Conservation (phyloP, 768 basidiomycete genomes). For the Mrakia blollopis region DNA sequence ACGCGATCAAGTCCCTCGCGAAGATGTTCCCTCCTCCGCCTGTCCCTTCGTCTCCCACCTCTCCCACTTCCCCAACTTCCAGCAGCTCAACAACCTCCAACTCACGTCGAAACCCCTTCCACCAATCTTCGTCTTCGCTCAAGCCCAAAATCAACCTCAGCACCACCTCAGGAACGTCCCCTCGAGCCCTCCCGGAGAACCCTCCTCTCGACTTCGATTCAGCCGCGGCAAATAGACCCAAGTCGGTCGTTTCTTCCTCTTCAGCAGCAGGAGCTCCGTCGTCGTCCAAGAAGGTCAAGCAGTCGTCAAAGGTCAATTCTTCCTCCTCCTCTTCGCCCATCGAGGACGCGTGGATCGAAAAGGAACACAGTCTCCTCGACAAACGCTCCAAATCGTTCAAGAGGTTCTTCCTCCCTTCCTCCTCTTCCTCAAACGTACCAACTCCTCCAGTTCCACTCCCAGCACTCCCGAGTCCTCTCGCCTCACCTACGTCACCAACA, state of each 20-base stretch:
- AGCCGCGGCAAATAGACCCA: background rate
- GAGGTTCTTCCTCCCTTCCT: background rate
- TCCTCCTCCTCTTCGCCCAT: background rate
- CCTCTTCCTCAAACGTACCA: background rate
- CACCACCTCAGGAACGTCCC: background rate
- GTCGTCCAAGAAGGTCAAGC: background rate
- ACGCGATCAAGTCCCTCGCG: background rate
- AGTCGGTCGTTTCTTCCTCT: background rate
- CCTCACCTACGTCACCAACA: background rate
- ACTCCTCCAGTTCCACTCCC: background rate
- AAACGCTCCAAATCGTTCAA: conserved; percentile 8
- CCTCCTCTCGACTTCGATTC: background rate
- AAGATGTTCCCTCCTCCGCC: background rate
- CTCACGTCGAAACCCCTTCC: background rate
- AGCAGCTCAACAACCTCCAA: background rate
- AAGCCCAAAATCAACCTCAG: background rate
- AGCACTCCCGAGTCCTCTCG: background rate
- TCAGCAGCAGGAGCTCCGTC: too few species aligned
- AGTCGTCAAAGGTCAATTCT: too few species aligned
- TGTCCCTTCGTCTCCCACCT: background rate
- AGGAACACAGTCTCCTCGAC: background rate
- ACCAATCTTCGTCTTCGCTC: background rate
- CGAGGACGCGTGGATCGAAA: background rate
- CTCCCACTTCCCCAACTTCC: background rate
- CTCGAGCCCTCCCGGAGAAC: background rate